Evolutionary conservation across 768 basidiomycete genomes (phyloP).

Genomic region (Boletus huronensis): DNA sequence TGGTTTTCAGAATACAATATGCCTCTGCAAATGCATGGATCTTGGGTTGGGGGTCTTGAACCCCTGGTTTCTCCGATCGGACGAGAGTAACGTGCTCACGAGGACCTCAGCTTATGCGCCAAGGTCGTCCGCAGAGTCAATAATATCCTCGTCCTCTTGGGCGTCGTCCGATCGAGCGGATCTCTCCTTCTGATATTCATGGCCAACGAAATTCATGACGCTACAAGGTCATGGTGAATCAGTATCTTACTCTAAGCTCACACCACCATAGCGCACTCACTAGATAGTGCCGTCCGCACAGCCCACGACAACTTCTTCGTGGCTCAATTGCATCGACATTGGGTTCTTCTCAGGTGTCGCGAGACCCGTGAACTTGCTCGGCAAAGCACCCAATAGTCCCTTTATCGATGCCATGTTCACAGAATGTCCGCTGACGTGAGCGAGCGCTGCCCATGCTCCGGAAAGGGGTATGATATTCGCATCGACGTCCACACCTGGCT

Average conservation of each 20-base stretch:
- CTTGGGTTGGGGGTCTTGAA: not conserved
- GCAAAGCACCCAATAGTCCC: conserved; percentile 61
- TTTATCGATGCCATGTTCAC: conserved; percentile 37
- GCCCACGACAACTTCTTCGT: conserved; percentile 88
- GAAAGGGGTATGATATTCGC: conserved; percentile 60
- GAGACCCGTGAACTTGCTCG: conserved; percentile 69
- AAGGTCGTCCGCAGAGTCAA: conserved; percentile 16
- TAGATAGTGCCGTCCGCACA: conserved; percentile 92
- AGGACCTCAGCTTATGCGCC: conserved; percentile 3
- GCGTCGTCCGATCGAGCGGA: not conserved
- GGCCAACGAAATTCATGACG: conserved; percentile 62
- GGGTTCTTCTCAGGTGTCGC: conserved; percentile 91
- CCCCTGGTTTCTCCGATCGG: not conserved
- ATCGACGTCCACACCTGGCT: conserved; percentile 56
- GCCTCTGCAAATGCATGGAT: not conserved
- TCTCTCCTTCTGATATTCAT: conserved; percentile 45
- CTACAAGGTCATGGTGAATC: conserved; percentile 28
- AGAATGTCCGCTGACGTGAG: conserved; percentile 36
- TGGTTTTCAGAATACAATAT: conserved; percentile 5
- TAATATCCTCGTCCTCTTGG: conserved; percentile 11
- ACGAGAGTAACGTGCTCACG: not conserved
- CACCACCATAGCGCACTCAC: conserved; percentile 42
- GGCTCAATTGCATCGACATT: conserved; percentile 90
- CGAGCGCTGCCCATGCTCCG: conserved; percentile 75
- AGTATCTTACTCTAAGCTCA: not conserved